Evolutionary conservation across 163 green algal genomes (phyloP), one percentile per base, ranked within the genome.

Genomic region (Prototheca stagnorum): DNA sequence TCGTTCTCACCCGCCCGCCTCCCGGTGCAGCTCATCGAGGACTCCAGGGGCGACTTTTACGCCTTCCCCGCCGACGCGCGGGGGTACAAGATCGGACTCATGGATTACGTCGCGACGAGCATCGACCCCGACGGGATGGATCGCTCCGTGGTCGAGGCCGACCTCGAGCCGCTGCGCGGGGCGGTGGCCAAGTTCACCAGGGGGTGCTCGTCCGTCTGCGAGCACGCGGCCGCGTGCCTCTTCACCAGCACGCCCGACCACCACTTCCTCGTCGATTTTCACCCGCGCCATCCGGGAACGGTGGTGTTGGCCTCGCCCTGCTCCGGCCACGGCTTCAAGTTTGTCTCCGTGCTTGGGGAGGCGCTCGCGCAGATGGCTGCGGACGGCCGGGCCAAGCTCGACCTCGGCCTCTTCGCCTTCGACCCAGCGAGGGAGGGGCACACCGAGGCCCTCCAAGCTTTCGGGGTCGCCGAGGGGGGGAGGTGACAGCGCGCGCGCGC

Each of bases 351-450:
- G 3, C 55, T 79, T 31, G 70, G 61, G 5, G 72, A 82, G 52
- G 49, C 82, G 3, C 58, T 85, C 17, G 64, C 72, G 21, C 68
- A 84, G 26, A 54, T 88, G 37, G 72, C 79, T 3, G 58, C 73
- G 23, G 65, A 61, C 4, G 69, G 67, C 15, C 29, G 40, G 16
- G 56, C 47, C 1, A 7, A 19, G 0, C 47, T 52, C 17, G 47
- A 56, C 47, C 52, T 56, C 19, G 17, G 22, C 11, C 44, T 57
- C 44, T 34, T 56, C 27, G 34, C 47, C 26, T 35, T 62, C 9
- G 16, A 11, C 14, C 17, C 6, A 0, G 39, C 35, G 22, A 34
- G 55, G 7, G 29, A 33, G 2, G 55, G 54, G 22, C 47, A 56
- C 24, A 40, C 46, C 9, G 46, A 33, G 22, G 31, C 51, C 39